Evolutionary conservation across 805 yeast species (phyloP), one percentile per base, ranked within the genome.

Genomic region (Teunomyces kruisii): DNA sequence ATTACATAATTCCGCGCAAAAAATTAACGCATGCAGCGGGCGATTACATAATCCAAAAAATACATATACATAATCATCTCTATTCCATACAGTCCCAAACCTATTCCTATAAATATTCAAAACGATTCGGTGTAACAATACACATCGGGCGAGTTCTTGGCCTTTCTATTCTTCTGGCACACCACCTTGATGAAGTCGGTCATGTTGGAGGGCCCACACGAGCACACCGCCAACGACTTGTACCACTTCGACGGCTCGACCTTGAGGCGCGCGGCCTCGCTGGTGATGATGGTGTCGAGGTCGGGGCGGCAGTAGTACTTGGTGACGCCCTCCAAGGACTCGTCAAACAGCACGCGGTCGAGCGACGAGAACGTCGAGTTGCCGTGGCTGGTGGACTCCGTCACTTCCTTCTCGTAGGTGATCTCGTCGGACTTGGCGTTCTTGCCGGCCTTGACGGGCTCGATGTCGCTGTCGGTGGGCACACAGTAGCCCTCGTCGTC

Each of bases 191-290:
- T 55, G 12, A 44, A 46, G 13, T 58, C 52, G 5, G 68, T 61
- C 46, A 75, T 66, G 0, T 45, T 49, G 2, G 44, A 50, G 1
- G 76, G 70, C 0, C 80, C 80, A 59, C 79, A 74, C 13, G 62
- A 55, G 9, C 67, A 39, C 7, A 72, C 65, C 2, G 77, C 79
- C 45, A 74, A 48, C 0, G 68, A 53, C 45, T 60, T 62, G 31
- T 55, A 53, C 27, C 48, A 16, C 12, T 9, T 15, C 9, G 22
- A 16, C 7, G 14, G 9, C 14, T 14, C 17, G 15, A 24, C 36
- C 28, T 53, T 50, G 12, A 52, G 39, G 6, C 41, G 36, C 9
- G 47, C 48, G 4, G 55, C 54, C 28, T 56, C 48, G n/a, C 27
- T 30, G 8, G 46, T 43, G 8, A 60, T 51, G 9, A 58, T 49